Conservation (phyloP, 2,329 filamentous ascomycete genomes). For the Beauveria brongniartii region DNA sequence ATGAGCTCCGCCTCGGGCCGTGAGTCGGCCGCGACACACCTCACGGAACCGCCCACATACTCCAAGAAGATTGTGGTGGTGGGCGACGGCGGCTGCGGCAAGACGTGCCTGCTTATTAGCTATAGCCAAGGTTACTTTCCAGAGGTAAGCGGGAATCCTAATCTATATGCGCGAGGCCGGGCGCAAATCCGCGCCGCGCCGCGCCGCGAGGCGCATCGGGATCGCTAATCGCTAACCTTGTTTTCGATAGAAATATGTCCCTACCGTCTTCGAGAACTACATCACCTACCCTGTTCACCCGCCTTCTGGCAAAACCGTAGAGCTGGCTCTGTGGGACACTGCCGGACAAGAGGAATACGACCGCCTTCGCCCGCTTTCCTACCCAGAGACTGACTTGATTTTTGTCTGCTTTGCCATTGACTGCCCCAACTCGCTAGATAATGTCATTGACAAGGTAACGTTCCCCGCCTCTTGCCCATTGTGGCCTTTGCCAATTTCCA, state of each 20-base stretch:
- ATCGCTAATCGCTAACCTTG: slow-evolving; percentile 7
- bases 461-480: too few species aligned
- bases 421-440: slow-evolving; percentile 95
- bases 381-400: slow-evolving; percentile 94
- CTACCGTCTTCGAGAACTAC: slow-evolving; percentile 99
- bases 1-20: slow-evolving; percentile 67
- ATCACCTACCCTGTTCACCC: slow-evolving; percentile 93
- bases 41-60: slow-evolving; percentile 85
- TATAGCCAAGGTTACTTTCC: slow-evolving; percentile 99
- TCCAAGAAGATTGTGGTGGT: slow-evolving; percentile 99
- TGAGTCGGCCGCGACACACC: slow-evolving; percentile 72
- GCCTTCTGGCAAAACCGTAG: slow-evolving; percentile 84
- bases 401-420: slow-evolving; percentile 99
- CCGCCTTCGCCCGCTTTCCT: slow-evolving; percentile 86
- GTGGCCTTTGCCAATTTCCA: too few species aligned
- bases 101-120: slow-evolving; percentile 96
- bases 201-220: not conserved
- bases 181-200: not conserved
- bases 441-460: slow-evolving; percentile 93
- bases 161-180: not conserved
- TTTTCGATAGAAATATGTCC: slow-evolving; percentile 83
- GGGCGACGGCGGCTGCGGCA: slow-evolving; percentile 94
- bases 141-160: slow-evolving; percentile 57
- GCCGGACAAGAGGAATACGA: slow-evolving; percentile 99
- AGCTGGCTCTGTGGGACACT: slow-evolving; percentile 96